Evolutionary conservation across 2,329 filamentous ascomycete genomes (phyloP).

Genomic region (Herpotrichia juniperi): DNA sequence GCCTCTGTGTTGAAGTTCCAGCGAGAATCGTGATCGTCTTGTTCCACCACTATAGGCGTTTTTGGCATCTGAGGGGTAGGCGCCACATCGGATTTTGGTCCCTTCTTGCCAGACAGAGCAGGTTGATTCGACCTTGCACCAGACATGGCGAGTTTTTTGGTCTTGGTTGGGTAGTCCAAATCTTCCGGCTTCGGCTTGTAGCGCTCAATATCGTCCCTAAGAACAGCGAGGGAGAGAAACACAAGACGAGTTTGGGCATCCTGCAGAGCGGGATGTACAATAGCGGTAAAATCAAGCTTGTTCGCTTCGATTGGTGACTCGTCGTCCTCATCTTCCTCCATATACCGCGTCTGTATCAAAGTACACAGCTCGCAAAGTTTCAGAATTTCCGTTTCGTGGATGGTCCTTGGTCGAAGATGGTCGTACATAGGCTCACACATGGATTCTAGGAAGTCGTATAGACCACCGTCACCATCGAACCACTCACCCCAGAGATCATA

Average conservation of each 20-base stretch:
- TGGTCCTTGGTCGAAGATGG: slow-evolving; percentile 67
- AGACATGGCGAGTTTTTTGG: slow-evolving; percentile 51
- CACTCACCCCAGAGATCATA: slow-evolving; percentile 71
- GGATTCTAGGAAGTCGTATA: slow-evolving; percentile 71
- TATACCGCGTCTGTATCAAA: slow-evolving; percentile 69
- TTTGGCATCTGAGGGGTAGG: slow-evolving; percentile 51
- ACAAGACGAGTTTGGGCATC: slow-evolving; percentile 71
- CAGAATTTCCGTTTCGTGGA: slow-evolving; percentile 69
- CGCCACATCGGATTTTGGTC: slow-evolving; percentile 45
- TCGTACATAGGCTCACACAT: slow-evolving; percentile 73
- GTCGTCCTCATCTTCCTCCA: slow-evolving; percentile 60
- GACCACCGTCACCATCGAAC: slow-evolving; percentile 66
- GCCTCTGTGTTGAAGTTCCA: slow-evolving; percentile 64
- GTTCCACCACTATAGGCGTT: slow-evolving; percentile 55
- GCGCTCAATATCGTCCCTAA: slow-evolving; percentile 70
- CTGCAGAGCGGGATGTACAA: slow-evolving; percentile 70
- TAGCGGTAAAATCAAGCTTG: slow-evolving; percentile 65
- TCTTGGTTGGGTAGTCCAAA: slow-evolving; percentile 66
- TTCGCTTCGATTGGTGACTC: slow-evolving; percentile 57
- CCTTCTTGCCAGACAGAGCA: slow-evolving; percentile 60
- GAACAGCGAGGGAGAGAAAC: slow-evolving; percentile 66
- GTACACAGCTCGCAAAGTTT: slow-evolving; percentile 72
- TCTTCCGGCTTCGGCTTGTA: slow-evolving; percentile 70
- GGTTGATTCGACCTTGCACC: slow-evolving; percentile 50
- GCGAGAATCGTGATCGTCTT: slow-evolving; percentile 57